phyloP scores from a whole-genome alignment of 1,139 yeast species.

The Scheffersomyces cryptocercus region DNA sequence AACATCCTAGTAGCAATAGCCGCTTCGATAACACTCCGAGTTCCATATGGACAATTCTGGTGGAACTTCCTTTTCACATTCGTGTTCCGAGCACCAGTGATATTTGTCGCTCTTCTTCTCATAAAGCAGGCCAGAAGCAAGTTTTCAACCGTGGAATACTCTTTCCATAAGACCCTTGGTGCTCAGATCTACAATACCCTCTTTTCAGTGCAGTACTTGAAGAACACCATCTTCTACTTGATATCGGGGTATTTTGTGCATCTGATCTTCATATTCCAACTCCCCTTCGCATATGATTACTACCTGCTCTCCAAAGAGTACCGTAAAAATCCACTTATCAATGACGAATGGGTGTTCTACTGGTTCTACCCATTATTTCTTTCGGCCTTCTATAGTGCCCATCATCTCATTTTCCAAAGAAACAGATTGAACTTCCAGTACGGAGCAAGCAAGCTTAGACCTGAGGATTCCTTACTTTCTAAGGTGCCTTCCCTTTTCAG shows the following conservation, averaged over 20 bases:
- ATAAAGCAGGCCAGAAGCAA: constrained; percentile 51
- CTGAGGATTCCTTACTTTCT: constrained; percentile 36
- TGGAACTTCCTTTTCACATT: constrained; percentile 28
- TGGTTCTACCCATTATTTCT: constrained; percentile 38
- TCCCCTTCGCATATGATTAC: constrained; percentile 28
- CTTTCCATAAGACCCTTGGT: constrained; percentile 51
- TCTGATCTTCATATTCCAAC: constrained; percentile 30
- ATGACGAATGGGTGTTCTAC: constrained; percentile 61
- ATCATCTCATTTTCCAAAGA: constrained; percentile 59
- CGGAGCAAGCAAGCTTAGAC: constrained; percentile 45
- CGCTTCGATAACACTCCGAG: constrained; percentile 23
- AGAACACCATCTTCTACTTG: constrained; percentile 35
- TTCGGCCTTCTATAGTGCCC: constrained; percentile 53
- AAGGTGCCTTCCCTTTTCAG: constrained; percentile 35
- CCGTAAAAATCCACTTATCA: constrained; percentile 55
- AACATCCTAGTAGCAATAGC: constrained; percentile 27
- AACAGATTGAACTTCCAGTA: constrained; percentile 56
- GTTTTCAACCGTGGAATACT: constrained; percentile 51
- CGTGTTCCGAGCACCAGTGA: constrained; percentile 31
- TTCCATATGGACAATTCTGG: constrained; percentile 35
- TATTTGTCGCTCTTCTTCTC: constrained; percentile 30
- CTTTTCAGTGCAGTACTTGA: constrained; percentile 39
- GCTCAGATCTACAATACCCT: constrained; percentile 50
- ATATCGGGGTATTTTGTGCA: constrained; percentile 40
- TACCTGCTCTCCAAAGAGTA: constrained; percentile 47